Evolutionary conservation across 2,329 filamentous ascomycete genomes (phyloP), one percentile per base, ranked within the genome.

Genomic region (Pseudocercospora vitis): DNA sequence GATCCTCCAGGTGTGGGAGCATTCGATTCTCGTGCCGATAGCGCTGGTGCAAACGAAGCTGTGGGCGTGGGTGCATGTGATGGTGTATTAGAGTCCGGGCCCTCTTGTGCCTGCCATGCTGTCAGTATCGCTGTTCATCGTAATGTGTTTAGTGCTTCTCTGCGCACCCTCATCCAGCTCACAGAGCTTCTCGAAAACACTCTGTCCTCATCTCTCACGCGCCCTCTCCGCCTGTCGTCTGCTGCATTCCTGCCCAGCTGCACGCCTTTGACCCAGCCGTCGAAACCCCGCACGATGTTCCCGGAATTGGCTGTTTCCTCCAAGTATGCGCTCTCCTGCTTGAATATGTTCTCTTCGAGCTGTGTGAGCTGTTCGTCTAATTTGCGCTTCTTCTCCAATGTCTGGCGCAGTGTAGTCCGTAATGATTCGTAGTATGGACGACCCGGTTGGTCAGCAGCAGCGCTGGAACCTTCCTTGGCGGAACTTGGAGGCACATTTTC

Each of bases 271-370:
- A 96, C 95, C 75, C 97, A 99, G 70, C 91, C 95, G 72, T 99
- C 94, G 72, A 99, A 99, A 18, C 94, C 94, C 45, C 89, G 91
- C 70, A 99, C 92, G 69, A 99, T 97, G 75, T 99, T 99, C 39
- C 94, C 94, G 16, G 82, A 82, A 64, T 80, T 84, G 11, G 85
- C 86, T 3, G 91, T 95, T 66, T 90, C 90, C 71, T 97, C 92
- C 48, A 99, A 84, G 71, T 99, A 99, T 14, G 86, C 81, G 53
- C 86, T 84, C 72, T 99, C 94, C 66, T 89, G 87, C 60, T 87
- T 84, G 68, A 82, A 85, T 65, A 99, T 97, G 60, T 82, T 81
- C 46, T 95, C 89, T 76, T 99, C 94, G 54, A 85, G 73, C 11
- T 59, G 57, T 7, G 67, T 63, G 12, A 71, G 56, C 44, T 69